phyloP scores from a whole-genome alignment of 2,329 filamentous ascomycete genomes.

The Nemania diffusa region DNA sequence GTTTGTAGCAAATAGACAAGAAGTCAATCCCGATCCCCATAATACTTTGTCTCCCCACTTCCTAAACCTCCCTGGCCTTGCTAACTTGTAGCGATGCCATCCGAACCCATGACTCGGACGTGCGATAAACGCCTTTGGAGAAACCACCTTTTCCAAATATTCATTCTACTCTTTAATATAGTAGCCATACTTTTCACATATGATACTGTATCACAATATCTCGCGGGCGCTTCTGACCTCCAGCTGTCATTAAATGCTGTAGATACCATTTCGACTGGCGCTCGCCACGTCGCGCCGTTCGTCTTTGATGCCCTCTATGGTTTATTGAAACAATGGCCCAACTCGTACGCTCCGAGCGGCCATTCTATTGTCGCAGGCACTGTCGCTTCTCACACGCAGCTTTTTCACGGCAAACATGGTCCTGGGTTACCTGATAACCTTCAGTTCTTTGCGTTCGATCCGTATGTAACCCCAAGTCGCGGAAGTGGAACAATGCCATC shows the following conservation, averaged over 20 bases:
- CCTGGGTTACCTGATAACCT: slow-evolving; percentile 8
- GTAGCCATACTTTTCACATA: background rate
- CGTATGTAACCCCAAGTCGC: slow-evolving; percentile 5
- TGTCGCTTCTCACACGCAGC: slow-evolving; percentile 10
- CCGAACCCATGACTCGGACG: background rate
- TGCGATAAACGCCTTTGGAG: background rate
- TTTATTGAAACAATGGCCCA: slow-evolving; percentile 20
- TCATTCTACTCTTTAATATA: background rate
- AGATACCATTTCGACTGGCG: background rate
- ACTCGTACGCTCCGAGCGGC: slow-evolving; percentile 11
- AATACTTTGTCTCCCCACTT: too few relatives aligned
- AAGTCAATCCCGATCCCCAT: too few relatives aligned
- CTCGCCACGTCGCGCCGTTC: slow-evolving; percentile 5
- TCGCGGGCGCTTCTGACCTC: background rate
- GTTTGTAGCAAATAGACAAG: too few relatives aligned
- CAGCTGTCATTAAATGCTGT: background rate
- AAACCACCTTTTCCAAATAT: background rate
- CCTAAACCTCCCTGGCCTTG: too few relatives aligned
- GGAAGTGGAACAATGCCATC: background rate
- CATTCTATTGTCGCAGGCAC: slow-evolving; percentile 12
- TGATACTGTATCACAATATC: background rate
- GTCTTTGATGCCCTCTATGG: slow-evolving; percentile 4
- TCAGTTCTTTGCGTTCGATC: slow-evolving; percentile 22
- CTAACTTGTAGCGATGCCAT: background rate
- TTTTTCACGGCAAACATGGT: slow-evolving; percentile 18